Conservation (phyloP, 2,329 filamentous ascomycete species). For the Xylaria multiplex region DNA sequence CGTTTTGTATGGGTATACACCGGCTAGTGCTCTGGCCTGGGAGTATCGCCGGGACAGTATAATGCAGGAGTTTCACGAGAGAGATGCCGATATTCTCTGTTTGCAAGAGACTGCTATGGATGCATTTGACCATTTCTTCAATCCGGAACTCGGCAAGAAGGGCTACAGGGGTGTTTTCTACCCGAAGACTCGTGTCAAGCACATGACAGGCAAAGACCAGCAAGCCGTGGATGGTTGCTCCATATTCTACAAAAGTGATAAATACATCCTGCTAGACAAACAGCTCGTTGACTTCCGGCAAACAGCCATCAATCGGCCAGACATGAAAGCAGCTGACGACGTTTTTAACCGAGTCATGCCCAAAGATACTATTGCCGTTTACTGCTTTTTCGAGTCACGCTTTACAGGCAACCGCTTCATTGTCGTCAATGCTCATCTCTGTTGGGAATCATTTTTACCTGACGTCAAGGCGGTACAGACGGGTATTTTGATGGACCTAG, state of each 20-base stretch:
- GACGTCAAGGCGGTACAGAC: conserved; percentile 98
- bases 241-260: conserved; percentile 95
- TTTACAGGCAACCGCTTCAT: conserved; percentile 90
- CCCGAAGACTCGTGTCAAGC: conserved; percentile 88
- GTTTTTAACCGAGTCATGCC: conserved; percentile 99
- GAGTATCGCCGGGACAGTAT: conserved; percentile 86
- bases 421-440: conserved; percentile 91
- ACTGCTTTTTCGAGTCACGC: conserved; percentile 92
- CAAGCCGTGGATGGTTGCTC: conserved; percentile 95
- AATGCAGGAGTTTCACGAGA: conserved; percentile 79
- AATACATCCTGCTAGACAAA: conserved; percentile 94
- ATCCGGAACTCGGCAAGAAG: conserved; percentile 82
- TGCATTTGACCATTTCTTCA: conserved; percentile 91
- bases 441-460: conserved; percentile 89
- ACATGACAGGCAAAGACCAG: conserved; percentile 90
- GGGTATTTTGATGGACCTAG: conserved; percentile 91
- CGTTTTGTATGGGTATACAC: conserved; percentile 88
- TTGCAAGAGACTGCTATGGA: conserved; percentile 94
- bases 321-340: conserved; percentile 97
- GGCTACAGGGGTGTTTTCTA: conserved; percentile 96
- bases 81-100: conserved; percentile 89
- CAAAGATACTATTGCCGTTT: conserved; percentile 93
- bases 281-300: conserved; percentile 92
- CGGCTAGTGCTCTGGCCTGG: conserved; percentile 84
- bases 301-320: conserved; percentile 90